Conservation (phyloP, 2,329 filamentous ascomycete species). For the Neopestalotiopsis clavispora region DNA sequence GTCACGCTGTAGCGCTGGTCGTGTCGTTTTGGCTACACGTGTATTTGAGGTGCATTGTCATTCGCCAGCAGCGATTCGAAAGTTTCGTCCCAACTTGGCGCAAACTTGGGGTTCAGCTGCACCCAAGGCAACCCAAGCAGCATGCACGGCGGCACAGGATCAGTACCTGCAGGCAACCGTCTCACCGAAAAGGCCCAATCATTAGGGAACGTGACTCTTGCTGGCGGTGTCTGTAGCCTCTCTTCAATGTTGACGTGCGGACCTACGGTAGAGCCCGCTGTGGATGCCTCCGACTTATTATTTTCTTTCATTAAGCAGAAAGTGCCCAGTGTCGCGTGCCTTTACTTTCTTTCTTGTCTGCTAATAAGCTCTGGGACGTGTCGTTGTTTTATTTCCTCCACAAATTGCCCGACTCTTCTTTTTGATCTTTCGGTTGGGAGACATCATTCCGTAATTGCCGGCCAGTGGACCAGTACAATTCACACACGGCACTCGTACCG, state of each 20-base stretch:
- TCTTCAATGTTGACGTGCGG: background rate
- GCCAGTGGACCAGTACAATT: background rate
- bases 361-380: background rate
- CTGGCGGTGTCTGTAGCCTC: background rate
- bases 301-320: background rate
- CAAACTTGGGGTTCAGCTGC: background rate
- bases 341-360: background rate
- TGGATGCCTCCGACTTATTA: background rate
- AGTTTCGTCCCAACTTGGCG: constrained; percentile 3
- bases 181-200: background rate
- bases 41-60: background rate
- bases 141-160: background rate
- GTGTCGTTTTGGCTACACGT: constrained; percentile 10
- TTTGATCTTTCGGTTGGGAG: background rate
- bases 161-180: constrained; percentile 4
- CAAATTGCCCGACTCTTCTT: background rate
- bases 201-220: constrained; percentile 14
- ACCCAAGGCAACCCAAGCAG: background rate
- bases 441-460: background rate
- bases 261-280: background rate
- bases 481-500: background rate
- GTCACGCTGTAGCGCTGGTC: background rate
- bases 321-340: constrained; percentile 2
- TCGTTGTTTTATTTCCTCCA: background rate
- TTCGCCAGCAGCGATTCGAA: background rate